Conservation (phyloP, 2,329 filamentous ascomycete species). For the Rhynchosporium agropyri region DNA sequence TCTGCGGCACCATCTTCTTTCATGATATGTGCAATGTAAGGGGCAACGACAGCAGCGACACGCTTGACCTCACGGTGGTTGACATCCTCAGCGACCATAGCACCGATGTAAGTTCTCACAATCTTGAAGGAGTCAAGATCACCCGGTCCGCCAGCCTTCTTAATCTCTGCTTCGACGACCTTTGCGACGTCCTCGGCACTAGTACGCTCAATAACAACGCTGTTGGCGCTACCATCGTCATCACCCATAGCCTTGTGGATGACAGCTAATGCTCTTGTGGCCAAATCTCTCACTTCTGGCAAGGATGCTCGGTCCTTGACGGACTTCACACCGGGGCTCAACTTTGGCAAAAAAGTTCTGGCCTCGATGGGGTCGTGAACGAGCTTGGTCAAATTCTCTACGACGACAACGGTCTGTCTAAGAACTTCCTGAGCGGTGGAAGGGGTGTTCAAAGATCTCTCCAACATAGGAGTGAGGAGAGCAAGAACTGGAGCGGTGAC, state of each 20-base stretch:
- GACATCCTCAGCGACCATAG: conserved; percentile 85
- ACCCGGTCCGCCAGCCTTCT: conserved; percentile 66
- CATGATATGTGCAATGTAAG: conserved; percentile 76
- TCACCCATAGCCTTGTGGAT: conserved; percentile 93
- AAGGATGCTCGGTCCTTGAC: conserved; percentile 88
- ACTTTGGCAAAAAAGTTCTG: conserved; percentile 89
- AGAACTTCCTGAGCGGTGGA: conserved; percentile 91
- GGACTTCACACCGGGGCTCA: conserved; percentile 88
- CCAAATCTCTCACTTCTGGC: conserved; percentile 91
- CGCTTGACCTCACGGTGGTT: conserved; percentile 79
- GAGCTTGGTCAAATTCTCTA: conserved; percentile 97
- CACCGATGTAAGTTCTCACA: conserved; percentile 73
- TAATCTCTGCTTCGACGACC: conserved; percentile 74
- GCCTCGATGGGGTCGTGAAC: conserved; percentile 96
- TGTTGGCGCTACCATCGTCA: conserved; percentile 60
- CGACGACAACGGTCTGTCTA: conserved; percentile 92
- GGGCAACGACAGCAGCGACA: conserved; percentile 67
- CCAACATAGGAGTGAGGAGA: conserved; percentile 89
- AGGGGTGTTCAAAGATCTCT: conserved; percentile 90
- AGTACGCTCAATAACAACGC: conserved; percentile 61
- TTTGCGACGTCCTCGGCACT: conserved; percentile 73
- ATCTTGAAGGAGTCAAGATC: conserved; percentile 68
- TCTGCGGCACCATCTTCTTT: conserved; percentile 60
- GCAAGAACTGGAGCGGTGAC: conserved; percentile 96
- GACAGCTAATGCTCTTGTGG: conserved; percentile 76